phyloP scores from a whole-genome alignment of 2,329 filamentous ascomycete genomes.

The Penicillium hesseltinei region DNA sequence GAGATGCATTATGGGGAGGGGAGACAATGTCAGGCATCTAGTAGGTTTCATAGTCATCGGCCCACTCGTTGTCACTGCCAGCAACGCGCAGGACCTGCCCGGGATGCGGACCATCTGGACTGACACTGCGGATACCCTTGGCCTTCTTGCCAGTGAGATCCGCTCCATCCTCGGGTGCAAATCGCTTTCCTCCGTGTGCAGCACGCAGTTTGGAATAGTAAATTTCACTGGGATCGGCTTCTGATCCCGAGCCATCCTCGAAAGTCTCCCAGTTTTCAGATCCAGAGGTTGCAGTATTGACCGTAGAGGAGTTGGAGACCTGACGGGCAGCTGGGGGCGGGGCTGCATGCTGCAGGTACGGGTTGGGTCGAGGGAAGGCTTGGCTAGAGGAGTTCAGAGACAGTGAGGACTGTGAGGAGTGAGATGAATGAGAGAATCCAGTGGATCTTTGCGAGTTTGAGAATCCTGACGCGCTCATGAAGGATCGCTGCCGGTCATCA shows the following conservation, averaged over 20 bases:
- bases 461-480: slow-evolving; percentile 45
- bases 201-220: slow-evolving; percentile 78
- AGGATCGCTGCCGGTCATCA: slow-evolving; percentile 61
- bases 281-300: slow-evolving; percentile 67
- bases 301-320: slow-evolving; percentile 67
- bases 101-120: slow-evolving; percentile 42
- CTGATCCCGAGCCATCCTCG: slow-evolving; percentile 74
- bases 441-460: slow-evolving; percentile 37
- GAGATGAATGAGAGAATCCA: slow-evolving; percentile 41
- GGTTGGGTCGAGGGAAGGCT: slow-evolving; percentile 35
- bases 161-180: slow-evolving; percentile 42
- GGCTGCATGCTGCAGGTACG: slow-evolving; percentile 36
- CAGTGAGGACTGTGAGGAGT: slow-evolving; percentile 42
- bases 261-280: slow-evolving; percentile 99
- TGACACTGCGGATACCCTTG: slow-evolving; percentile 49
- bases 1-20: slow-evolving; percentile 1
- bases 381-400: slow-evolving; percentile 35
- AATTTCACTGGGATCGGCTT: slow-evolving; percentile 70
- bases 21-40: slow-evolving; percentile 20
- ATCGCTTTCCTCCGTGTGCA: slow-evolving; percentile 62
- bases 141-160: slow-evolving; percentile 42
- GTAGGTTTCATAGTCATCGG: slow-evolving; percentile 50
- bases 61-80: slow-evolving; percentile 55
- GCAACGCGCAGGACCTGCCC: slow-evolving; percentile 47
- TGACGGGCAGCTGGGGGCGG: slow-evolving; percentile 57